Conservation (phyloP, 306 rosid genomes). For the apple (Malus domestica) region ASM211411v1 NC_041794.1:8435501-8436000, state of each 20-base stretch:
- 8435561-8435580: fast-evolving
- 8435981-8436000: conserved; percentile 61
- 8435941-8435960: conserved; percentile 51
- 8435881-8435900: conserved; percentile 35
- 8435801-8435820: conserved; percentile 46
- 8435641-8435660: too few species aligned
- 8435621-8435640: too few species aligned
- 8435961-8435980: conserved; percentile 51
- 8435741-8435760: conserved; percentile 69
- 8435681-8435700: too few species aligned
- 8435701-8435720: conserved; percentile 61
- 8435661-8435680: too few species aligned
- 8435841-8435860: conserved; percentile 54
- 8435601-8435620: too few species aligned
- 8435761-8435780: conserved; percentile 54
- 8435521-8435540: too few species aligned
- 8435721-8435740: conserved; percentile 49
- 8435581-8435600: too few species aligned
- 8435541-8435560: too few species aligned
- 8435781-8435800: conserved; percentile 34
- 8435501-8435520: too few species aligned
- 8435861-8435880: conserved; percentile 57
- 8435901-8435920: conserved; percentile 32
- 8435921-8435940: conserved; percentile 55
- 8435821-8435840: conserved; percentile 40